phyloP scores from a whole-genome alignment of 441 rosid species.

The Pelargonium citronellum region DNA sequence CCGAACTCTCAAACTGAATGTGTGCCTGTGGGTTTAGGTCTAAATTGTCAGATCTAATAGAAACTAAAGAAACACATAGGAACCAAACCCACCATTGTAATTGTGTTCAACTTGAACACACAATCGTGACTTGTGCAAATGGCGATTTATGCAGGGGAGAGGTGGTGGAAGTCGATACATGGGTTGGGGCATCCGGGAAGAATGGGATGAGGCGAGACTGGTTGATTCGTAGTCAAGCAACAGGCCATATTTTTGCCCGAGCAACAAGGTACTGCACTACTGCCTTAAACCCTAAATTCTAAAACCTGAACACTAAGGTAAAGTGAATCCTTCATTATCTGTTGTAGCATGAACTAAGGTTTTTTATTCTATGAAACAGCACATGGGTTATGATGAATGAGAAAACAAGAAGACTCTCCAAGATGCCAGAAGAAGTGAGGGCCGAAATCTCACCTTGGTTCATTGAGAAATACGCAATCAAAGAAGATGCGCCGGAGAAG shows the following conservation, averaged over 20 bases:
- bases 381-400: constrained; percentile 79
- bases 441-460: constrained; percentile 68
- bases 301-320: no score
- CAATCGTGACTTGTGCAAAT: background rate
- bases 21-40: no score
- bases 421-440: constrained; percentile 66
- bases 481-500: constrained; percentile 47
- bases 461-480: constrained; percentile 51
- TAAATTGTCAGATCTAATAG: no score
- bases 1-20: no score
- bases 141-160: constrained; percentile 47
- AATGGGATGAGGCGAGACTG: constrained; percentile 71
- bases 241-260: constrained; percentile 53
- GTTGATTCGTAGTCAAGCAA: constrained; percentile 57
- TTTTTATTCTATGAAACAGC: constrained; percentile 28
- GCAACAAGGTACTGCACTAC: constrained; percentile 54
- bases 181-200: constrained; percentile 76
- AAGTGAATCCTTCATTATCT: no score
- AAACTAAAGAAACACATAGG: background rate
- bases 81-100: background rate
- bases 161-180: constrained; percentile 60
- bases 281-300: no score
- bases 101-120: background rate
- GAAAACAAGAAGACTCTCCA: constrained; percentile 56
- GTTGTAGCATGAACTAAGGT: background rate